phyloP scores from a whole-genome alignment of 257 asterid species.

The Nicotiana undulata region DNA sequence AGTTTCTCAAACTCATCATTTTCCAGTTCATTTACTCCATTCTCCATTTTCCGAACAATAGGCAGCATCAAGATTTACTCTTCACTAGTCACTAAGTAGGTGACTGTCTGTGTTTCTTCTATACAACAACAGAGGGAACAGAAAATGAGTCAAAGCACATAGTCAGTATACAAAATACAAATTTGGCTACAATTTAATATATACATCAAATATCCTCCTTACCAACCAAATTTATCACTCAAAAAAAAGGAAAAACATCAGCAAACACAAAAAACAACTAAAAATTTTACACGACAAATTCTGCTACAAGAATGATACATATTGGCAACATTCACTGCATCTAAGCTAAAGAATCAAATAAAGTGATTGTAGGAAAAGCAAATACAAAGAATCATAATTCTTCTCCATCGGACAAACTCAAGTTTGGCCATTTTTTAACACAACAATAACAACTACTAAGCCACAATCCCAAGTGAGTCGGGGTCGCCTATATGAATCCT shows the following conservation, averaged over 20 bases:
- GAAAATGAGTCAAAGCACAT: not conserved
- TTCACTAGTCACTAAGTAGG: not conserved
- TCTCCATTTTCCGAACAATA: not conserved
- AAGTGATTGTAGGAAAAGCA: not conserved
- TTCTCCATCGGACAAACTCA: not conserved
- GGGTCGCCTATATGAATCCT: not conserved
- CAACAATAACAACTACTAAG: not conserved
- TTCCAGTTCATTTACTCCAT: not conserved
- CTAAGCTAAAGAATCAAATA: not conserved
- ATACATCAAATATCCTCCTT: too few relatives aligned
- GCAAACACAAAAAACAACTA: not conserved
- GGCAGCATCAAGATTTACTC: not conserved
- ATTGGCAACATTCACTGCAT: not conserved
- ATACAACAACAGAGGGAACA: not conserved
- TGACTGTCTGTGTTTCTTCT: not conserved
- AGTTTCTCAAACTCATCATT: conserved; percentile 6
- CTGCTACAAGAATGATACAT: not conserved
- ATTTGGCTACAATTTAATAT: not conserved
- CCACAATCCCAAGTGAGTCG: not conserved
- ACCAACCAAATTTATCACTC: not conserved
- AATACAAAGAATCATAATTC: not conserved
- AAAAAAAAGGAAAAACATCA: not conserved
- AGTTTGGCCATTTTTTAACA: not conserved
- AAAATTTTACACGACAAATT: not conserved
- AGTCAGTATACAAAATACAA: not conserved